phyloP scores from a whole-genome alignment of 2,329 filamentous ascomycete genomes.

The Fusarium tricinctum region DNA sequence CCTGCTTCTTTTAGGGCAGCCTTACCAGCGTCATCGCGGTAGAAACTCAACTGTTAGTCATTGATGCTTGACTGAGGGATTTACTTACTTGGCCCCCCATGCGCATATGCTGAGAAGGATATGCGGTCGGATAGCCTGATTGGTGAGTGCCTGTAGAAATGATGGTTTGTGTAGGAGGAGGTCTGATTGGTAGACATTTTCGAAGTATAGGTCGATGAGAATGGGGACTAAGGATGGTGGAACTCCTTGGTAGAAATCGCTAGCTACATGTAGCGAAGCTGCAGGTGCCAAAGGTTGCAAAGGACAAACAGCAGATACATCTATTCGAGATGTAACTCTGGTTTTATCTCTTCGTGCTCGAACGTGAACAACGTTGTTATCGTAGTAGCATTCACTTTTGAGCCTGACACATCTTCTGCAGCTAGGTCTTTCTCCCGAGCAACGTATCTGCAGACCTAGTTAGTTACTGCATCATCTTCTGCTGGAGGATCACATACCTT shows the following conservation, averaged over 20 bases:
- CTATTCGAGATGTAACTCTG: accelerated
- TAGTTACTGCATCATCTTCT: accelerated
- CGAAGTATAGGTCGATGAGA: slow-evolving; percentile 29
- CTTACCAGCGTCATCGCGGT: background rate
- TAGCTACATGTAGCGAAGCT: accelerated
- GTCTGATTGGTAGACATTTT: slow-evolving; percentile 35
- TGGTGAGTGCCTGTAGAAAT: slow-evolving; percentile 2
- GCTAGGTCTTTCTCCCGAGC: slow-evolving; percentile 35
- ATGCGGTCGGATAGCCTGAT: background rate
- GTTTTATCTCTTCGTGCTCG: background rate
- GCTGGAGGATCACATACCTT: slow-evolving; percentile 6
- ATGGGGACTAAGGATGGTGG: background rate
- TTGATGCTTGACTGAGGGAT: accelerated
- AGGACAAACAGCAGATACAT: accelerated
- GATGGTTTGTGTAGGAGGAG: slow-evolving; percentile 18
- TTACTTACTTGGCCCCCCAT: slow-evolving; percentile 41
- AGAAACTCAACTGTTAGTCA: slow-evolving; percentile 18
- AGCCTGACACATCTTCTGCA: slow-evolving; percentile 36
- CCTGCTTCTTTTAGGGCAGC: background rate
- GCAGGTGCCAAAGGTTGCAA: background rate
- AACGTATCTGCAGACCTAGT: slow-evolving; percentile 30
- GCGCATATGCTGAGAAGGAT: slow-evolving; percentile 35
- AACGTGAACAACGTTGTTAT: background rate
- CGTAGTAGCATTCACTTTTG: slow-evolving; percentile 12
- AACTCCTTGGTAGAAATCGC: background rate